These are phyloP conservation scores for Backusella tuberculispora DNA, from an alignment of 192 early-diverging fungal genomes.

Conservation along the genomic window DNA sequence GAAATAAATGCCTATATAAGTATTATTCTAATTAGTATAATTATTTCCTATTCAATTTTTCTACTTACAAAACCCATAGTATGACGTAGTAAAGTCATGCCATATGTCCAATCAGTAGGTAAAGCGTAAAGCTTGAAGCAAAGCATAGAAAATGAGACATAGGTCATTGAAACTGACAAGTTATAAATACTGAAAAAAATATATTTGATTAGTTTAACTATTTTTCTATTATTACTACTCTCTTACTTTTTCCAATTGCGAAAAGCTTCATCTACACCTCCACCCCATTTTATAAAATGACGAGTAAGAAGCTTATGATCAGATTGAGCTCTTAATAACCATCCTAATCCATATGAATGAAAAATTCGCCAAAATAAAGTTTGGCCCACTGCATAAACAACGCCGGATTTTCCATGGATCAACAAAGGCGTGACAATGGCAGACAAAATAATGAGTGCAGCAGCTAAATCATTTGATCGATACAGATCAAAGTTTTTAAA, in stretches of 20 bases:
- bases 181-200: conserved; percentile 75
- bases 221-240: background rate
- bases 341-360: conserved; percentile 80
- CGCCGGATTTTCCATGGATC: conserved; percentile 44
- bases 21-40: background rate
- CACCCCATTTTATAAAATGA: conserved; percentile 91
- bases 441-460: conserved; percentile 73
- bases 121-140: conserved; percentile 78
- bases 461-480: conserved; percentile 81
- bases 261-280: conserved; percentile 83
- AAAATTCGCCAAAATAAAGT: conserved; percentile 85
- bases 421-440: conserved; percentile 65
- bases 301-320: conserved; percentile 82
- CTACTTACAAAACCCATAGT: conserved; percentile 65
- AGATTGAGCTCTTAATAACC: conserved; percentile 80
- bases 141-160: conserved; percentile 81
- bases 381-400: conserved; percentile 63
- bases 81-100: conserved; percentile 76
- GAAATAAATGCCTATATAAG: conserved; percentile 62
- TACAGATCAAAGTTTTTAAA: conserved; percentile 91
- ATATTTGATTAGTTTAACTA: background rate
- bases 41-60: background rate
- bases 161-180: conserved; percentile 87
- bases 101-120: conserved; percentile 71
- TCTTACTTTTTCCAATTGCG: conserved; percentile 87